Percentiles rank a stretch among this genome's conserved stretches.
phyloP scores from a whole-genome alignment of 176 grass and related monocot species.

The Miscanthus lutarioriparius region DNA sequence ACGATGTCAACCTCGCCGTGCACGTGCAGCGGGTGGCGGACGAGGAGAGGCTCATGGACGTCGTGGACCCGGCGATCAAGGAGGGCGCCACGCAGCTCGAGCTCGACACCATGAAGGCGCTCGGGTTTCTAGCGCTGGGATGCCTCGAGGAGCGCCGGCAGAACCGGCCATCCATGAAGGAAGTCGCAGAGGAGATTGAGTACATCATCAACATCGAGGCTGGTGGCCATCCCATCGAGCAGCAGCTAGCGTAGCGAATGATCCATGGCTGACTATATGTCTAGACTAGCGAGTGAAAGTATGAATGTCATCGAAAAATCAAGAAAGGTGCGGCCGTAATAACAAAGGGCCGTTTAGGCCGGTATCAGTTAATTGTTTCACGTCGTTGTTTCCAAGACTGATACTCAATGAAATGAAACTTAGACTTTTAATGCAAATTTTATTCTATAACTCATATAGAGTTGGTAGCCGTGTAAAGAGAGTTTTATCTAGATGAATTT shows the following conservation, averaged over 20 bases:
- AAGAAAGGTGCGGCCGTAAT: too few species aligned
- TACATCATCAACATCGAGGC: conserved; percentile 71
- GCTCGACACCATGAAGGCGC: conserved; percentile 71
- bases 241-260: not conserved
- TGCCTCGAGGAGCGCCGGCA: conserved; percentile 81
- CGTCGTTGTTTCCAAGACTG: too few species aligned
- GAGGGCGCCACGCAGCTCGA: conserved; percentile 50
- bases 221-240: not conserved
- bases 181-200: conserved; percentile 74
- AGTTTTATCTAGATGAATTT: too few species aligned
- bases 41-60: conserved; percentile 60
- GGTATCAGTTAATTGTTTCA: too few species aligned
- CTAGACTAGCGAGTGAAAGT: too few species aligned
- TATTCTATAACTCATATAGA: too few species aligned
- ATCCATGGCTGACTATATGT: not conserved
- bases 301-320: too few species aligned
- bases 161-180: conserved; percentile 77
- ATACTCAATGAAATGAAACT: too few species aligned
- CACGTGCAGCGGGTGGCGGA: conserved; percentile 46
- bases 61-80: conserved; percentile 49
- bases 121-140: conserved; percentile 59
- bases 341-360: too few species aligned
- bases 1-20: conserved; percentile 77
- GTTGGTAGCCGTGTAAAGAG: too few species aligned
- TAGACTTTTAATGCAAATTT: too few species aligned